phyloP scores from a whole-genome alignment of 768 basidiomycete species.

The Podaxis carcinomalis region DNA sequence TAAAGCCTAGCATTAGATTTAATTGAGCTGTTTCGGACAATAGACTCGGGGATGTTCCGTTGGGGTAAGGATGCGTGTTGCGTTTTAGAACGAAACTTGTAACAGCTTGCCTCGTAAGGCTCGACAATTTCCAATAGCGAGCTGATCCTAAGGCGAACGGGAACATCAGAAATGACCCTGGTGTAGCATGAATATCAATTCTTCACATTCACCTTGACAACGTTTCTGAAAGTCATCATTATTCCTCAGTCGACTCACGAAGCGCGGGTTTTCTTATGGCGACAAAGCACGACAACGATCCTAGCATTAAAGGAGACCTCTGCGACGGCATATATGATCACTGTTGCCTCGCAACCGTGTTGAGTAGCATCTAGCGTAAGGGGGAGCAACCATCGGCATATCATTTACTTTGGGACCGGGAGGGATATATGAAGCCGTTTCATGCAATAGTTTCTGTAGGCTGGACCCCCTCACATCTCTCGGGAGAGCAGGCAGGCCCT shows the following conservation, averaged over 20 bases:
- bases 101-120: too few relatives aligned
- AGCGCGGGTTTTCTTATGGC: too few relatives aligned
- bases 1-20: slow-evolving; percentile 1
- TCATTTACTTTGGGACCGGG: not conserved
- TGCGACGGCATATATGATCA: too few relatives aligned
- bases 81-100: not conserved
- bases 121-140: too few relatives aligned
- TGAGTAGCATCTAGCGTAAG: too few relatives aligned
- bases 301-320: not conserved
- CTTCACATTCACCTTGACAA: too few relatives aligned
- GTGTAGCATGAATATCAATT: too few relatives aligned
- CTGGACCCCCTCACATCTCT: not conserved
- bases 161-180: too few relatives aligned
- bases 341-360: too few relatives aligned
- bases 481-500: slow-evolving; percentile 2
- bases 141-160: too few relatives aligned
- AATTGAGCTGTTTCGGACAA: not conserved
- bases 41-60: not conserved
- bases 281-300: not conserved
- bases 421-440: not conserved
- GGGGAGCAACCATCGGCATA: not conserved
- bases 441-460: not conserved
- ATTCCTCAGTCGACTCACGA: too few relatives aligned
- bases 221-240: too few relatives aligned
- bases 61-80: not conserved